phyloP scores from a whole-genome alignment of 1,284 basidiomycete species.

The Pyrrhoderma lamaoense region DNA sequence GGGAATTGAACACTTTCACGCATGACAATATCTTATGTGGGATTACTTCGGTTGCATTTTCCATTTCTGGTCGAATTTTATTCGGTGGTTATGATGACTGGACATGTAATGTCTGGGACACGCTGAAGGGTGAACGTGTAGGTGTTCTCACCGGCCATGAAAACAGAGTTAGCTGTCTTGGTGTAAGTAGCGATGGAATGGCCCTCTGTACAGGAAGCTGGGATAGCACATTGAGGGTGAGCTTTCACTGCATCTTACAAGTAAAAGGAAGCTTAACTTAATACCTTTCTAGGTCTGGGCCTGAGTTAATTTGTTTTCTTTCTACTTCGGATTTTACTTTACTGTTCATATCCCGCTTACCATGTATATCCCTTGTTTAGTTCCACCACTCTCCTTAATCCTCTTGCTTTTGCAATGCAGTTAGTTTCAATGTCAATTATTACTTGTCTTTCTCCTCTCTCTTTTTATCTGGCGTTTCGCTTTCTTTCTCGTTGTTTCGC shows the following conservation, averaged over 20 bases:
- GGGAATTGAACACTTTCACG: constrained; percentile 93
- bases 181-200: constrained; percentile 94
- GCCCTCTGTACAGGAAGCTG: constrained; percentile 97
- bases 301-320: constrained; percentile 22
- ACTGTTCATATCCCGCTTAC: background rate
- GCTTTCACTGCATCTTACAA: too few species aligned
- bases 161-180: constrained; percentile 94
- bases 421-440: constrained; percentile 36
- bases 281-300: constrained; percentile 36
- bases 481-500: constrained; percentile 18
- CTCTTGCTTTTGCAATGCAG: constrained; percentile 22
- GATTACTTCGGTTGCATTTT: constrained; percentile 98
- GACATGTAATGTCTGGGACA: constrained; percentile 99
- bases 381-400: constrained; percentile 21
- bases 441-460: constrained; percentile 36
- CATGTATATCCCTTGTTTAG: constrained; percentile 5
- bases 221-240: constrained; percentile 93
- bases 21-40: constrained; percentile 99
- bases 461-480: constrained; percentile 24
- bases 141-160: constrained; percentile 96
- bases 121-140: constrained; percentile 94
- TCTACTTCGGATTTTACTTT: constrained; percentile 2
- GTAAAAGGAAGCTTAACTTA: too few species aligned
- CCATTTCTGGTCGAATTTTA: constrained; percentile 91
- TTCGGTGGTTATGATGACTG: constrained; percentile 99